Evolutionary conservation across 345 rosid species (phyloP).

Genomic region (Mercurialis annua): DNA sequence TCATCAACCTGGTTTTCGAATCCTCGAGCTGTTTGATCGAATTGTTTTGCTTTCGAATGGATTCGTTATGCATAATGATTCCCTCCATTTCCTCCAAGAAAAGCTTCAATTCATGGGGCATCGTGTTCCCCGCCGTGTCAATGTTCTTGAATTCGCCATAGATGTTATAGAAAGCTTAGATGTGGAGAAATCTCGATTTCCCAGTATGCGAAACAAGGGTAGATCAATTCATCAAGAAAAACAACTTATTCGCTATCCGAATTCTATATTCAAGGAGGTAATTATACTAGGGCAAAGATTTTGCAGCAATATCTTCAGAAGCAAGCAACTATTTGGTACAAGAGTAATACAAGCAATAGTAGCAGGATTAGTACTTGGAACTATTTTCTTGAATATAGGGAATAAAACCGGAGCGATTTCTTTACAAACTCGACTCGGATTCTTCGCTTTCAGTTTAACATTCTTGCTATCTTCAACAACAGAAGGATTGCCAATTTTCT

Average conservation of each 20-base stretch:
- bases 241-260: conserved; percentile 35
- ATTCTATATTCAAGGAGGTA: conserved; percentile 53
- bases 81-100: conserved; percentile 49
- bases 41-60: conserved; percentile 74
- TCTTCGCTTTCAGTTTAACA: conserved; percentile 82
- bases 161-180: conserved; percentile 52
- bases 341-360: conserved; percentile 68
- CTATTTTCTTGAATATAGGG: conserved; percentile 65
- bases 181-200: conserved; percentile 16
- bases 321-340: conserved; percentile 69
- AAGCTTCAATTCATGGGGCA: conserved; percentile 55
- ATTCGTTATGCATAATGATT: conserved; percentile 52
- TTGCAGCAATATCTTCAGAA: conserved; percentile 77
- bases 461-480: conserved; percentile 84
- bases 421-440: conserved; percentile 64
- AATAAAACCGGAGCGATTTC: conserved; percentile 39
- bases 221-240: conserved; percentile 33
- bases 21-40: conserved; percentile 63
- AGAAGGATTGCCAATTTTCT: conserved; percentile 83
- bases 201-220: conserved; percentile 4
- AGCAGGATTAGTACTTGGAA: conserved; percentile 71
- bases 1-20: conserved; percentile 91
- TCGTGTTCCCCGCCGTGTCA: conserved; percentile 58
- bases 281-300: conserved; percentile 66
- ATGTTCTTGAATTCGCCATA: conserved; percentile 83